phyloP scores from a whole-genome alignment of 208 protist species.

The Trypanosoma scelopori region DNA sequence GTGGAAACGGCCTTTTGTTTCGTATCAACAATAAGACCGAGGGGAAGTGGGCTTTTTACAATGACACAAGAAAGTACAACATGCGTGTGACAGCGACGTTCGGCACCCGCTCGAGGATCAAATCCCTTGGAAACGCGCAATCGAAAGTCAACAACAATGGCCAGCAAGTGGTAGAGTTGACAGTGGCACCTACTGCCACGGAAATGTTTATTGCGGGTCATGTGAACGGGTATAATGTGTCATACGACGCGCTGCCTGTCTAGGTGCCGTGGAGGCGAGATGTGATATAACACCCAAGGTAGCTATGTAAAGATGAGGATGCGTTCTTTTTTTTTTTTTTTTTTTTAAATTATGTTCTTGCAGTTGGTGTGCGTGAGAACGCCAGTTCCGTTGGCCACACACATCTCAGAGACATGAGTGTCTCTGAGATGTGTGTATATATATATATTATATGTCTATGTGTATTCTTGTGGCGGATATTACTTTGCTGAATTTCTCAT shows the following conservation, averaged over 20 bases:
- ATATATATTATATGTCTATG: not conserved
- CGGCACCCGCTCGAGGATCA: constrained; percentile 50
- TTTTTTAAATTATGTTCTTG: constrained; percentile 16
- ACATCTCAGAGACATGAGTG: no score
- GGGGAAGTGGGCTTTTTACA: constrained; percentile 79
- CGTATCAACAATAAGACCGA: constrained; percentile 76
- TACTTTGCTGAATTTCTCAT: not conserved
- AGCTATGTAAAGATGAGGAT: not conserved
- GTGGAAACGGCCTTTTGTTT: constrained; percentile 72
- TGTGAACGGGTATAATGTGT: constrained; percentile 69
- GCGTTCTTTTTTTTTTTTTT: constrained; percentile 11
- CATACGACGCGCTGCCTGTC: constrained; percentile 52
- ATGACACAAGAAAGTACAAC: constrained; percentile 64
- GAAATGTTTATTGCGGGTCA: constrained; percentile 74
- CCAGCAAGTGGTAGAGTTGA: constrained; percentile 44
- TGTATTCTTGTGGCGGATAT: not conserved
- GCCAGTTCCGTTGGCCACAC: constrained; percentile 4
- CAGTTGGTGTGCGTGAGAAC: constrained; percentile 27
- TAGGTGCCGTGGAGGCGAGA: constrained; percentile 1
- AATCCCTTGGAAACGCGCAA: constrained; percentile 40
- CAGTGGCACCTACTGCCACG: constrained; percentile 47
- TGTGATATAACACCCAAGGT: not conserved
- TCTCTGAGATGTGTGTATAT: not conserved
- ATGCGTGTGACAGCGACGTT: constrained; percentile 61
- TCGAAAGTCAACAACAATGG: constrained; percentile 41